Conservation (phyloP, 1,284 basidiomycete genomes). For the Ganoderma meredithae region DNA sequence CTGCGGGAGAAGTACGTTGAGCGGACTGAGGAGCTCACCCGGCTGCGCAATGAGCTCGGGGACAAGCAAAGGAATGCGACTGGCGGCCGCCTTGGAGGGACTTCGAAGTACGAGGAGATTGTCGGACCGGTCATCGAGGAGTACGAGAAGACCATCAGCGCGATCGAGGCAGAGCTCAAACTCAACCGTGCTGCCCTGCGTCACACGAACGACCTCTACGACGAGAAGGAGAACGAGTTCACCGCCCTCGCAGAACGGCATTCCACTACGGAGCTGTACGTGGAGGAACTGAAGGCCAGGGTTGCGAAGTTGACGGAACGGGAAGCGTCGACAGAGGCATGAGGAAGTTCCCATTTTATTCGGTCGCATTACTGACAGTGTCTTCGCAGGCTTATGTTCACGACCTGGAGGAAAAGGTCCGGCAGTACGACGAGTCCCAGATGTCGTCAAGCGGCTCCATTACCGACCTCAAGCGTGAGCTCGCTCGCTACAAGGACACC, state of each 20-base stretch:
- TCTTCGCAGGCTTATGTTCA: constrained; percentile 81
- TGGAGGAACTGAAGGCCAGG: constrained; percentile 85
- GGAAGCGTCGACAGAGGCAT: constrained; percentile 89
- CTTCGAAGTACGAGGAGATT: constrained; percentile 91
- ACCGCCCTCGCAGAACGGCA: constrained; percentile 71
- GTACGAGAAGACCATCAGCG: constrained; percentile 97
- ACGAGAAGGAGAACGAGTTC: constrained; percentile 88
- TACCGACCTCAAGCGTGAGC: constrained; percentile 84
- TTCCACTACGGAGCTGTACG: constrained; percentile 83
- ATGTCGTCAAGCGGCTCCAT: constrained; percentile 80
- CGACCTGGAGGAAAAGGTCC: constrained; percentile 92
- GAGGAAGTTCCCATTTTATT: constrained; percentile 28
- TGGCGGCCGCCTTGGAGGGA: constrained; percentile 70
- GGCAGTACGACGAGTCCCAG: constrained; percentile 80
- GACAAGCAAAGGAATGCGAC: constrained; percentile 65
- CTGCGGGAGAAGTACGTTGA: constrained; percentile 86
- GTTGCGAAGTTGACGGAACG: constrained; percentile 87
- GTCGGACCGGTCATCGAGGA: constrained; percentile 98
- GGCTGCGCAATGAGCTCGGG: constrained; percentile 77
- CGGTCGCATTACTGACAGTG: constrained; percentile 21
- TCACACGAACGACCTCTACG: constrained; percentile 90
- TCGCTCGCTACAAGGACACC: constrained; percentile 78
- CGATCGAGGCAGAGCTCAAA: constrained; percentile 94
- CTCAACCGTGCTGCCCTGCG: constrained; percentile 89
- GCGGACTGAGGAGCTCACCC: constrained; percentile 87